Percentiles rank a stretch among this genome's conserved stretches.
Conservation (phyloP, 257 asterid species). For the Solanum pinnatisectum region DNA sequence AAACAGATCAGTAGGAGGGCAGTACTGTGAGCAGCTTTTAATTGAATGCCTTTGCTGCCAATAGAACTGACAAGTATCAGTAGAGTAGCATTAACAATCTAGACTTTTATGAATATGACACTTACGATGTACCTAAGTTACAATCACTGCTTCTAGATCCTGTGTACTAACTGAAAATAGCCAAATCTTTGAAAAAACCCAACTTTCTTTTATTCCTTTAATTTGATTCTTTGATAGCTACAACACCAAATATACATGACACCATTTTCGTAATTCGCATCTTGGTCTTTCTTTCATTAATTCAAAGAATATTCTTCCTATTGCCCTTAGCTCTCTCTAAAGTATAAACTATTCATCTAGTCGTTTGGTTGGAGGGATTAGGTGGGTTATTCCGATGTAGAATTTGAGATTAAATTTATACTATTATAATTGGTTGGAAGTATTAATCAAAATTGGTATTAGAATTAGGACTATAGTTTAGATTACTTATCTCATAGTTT, state of each 20-base stretch:
- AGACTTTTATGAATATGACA: not conserved
- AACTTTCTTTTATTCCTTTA: not conserved
- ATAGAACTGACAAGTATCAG: not conserved
- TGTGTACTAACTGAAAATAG: not conserved
- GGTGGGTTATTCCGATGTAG: not conserved
- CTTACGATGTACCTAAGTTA: not conserved
- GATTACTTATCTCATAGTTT: not conserved
- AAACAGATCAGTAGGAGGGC: not conserved
- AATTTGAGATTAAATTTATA: not conserved
- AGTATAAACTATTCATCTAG: not conserved
- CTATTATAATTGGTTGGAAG: not conserved
- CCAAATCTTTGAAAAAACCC: not conserved
- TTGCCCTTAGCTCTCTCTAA: not conserved
- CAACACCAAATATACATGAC: not conserved
- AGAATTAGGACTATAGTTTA: not conserved
- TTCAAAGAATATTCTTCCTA: not conserved
- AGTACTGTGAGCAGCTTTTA: not conserved
- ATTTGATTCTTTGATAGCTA: not conserved
- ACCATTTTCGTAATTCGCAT: not conserved
- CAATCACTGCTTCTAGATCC: not conserved
- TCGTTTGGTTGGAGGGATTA: not conserved
- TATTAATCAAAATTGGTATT: not conserved
- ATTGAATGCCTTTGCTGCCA: not conserved
- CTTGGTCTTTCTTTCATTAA: not conserved
- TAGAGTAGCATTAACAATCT: not conserved